Evolutionary conservation across 2,329 filamentous ascomycete species (phyloP), one percentile per base, ranked within the genome.

Genomic region (Claviceps quebecensis): DNA sequence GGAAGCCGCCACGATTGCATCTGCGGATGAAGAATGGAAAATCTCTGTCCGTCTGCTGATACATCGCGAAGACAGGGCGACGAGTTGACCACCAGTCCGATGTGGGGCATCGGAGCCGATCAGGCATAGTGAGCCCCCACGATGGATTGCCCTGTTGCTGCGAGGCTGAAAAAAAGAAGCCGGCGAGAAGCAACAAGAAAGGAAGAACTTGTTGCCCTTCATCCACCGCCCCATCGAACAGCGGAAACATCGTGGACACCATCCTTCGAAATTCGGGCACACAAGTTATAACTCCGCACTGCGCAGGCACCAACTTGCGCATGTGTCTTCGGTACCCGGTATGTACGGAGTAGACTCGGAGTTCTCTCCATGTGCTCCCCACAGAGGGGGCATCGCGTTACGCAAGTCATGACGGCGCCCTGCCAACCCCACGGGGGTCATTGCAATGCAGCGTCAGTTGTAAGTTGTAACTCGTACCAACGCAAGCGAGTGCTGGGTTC

Each of bases 141-240:
- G 50, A 51, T 49, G 48, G 38, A n/a, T 39, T 36, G 22, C 37
- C 37, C 41, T 43, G 19, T 29, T 29, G 41, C 13, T 19, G 40
- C 29, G 36, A 52, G 43, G 44, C 54, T 48, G 40, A n/a, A 26
- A 49, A 41, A 50, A 48, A 49, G 40, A 48, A 55, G 46, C 34
- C 47, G 48, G 26, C 44, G 39, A 49, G 56, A 57, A 54, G 52
- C 51, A 49, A 19, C 40, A 38, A 47, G 45, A 41, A 48, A 63
- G 63, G 61, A 63, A 59, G 61, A 66, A 11, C 29, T 34, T 34
- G 29, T 34, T 34, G 8, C 29, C 26, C 26, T 29, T 8, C 26
- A 29, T 11, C 64, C 65, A 63, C 61, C 63, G 63, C 53, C 54
- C 51, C 51, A 51, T 48, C 45, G 44, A 39, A 17, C 29, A 22